Evolutionary conservation across 1,139 yeast genomes (phyloP).

Genomic region (Eremothecium coryli): DNA sequence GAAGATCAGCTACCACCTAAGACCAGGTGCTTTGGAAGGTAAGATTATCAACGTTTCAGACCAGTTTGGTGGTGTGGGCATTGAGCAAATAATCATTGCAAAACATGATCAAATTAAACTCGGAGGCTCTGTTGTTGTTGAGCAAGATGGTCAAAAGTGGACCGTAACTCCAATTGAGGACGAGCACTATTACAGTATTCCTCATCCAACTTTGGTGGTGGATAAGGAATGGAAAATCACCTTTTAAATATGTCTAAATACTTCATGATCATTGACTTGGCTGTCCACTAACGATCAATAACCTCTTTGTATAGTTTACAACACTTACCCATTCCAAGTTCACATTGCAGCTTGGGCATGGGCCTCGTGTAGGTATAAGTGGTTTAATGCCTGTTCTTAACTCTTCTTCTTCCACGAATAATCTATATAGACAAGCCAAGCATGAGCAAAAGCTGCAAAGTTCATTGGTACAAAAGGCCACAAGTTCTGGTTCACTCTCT

Average conservation of each 20-base stretch:
- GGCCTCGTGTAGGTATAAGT: constrained; percentile 36
- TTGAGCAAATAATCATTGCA: constrained; percentile 56
- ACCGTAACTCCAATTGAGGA: constrained; percentile 26
- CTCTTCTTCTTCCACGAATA: constrained; percentile 18
- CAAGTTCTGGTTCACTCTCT: constrained; percentile 23
- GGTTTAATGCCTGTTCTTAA: constrained; percentile 9
- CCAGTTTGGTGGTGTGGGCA: constrained; percentile 25
- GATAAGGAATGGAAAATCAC: constrained; percentile 43
- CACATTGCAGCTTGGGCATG: constrained; percentile 36
- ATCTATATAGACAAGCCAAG: constrained; percentile 36
- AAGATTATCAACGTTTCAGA: constrained; percentile 20
- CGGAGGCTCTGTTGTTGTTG: constrained; percentile 26
- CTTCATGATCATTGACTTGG: background rate
- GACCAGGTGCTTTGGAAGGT: constrained; percentile 25
- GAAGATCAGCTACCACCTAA: constrained; percentile 33
- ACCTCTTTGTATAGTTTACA: constrained; percentile 31
- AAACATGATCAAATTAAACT: constrained; percentile 29
- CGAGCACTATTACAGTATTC: constrained; percentile 32
- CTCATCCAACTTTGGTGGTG: constrained; percentile 47
- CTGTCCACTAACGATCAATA: background rate
- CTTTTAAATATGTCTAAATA: constrained; percentile 10
- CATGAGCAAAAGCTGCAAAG: constrained; percentile 36
- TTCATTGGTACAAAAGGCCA: constrained; percentile 35
- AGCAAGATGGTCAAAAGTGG: constrained; percentile 35
- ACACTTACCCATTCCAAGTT: constrained; percentile 36